Evolutionary conservation across 805 yeast species (phyloP).

Genomic region (Kodamaea jinghongensis): DNA sequence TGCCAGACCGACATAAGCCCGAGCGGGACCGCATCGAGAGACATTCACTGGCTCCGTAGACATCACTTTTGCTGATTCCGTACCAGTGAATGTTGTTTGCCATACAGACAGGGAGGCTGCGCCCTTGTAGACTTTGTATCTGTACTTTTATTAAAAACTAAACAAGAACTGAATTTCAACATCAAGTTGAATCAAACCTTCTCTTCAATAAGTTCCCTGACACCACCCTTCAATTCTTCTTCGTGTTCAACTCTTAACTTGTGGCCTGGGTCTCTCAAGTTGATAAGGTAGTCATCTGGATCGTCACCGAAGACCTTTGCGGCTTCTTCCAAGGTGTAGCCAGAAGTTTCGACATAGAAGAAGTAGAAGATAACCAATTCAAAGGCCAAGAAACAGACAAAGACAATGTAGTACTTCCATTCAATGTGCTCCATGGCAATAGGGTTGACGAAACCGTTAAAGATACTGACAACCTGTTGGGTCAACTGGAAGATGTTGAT

Average conservation of each 20-base stretch:
- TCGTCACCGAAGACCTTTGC: slow-evolving; percentile 41
- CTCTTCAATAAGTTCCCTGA: too few relatives aligned
- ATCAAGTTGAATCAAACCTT: too few relatives aligned
- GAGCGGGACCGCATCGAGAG: too few relatives aligned
- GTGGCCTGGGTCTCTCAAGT: slow-evolving; percentile 4
- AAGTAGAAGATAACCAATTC: slow-evolving; percentile 29
- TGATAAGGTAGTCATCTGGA: slow-evolving; percentile 11
- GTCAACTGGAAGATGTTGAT: slow-evolving; percentile 26
- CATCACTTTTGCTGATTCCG: too few relatives aligned
- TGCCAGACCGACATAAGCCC: too few relatives aligned
- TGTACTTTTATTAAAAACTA: too few relatives aligned
- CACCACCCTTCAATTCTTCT: neutral
- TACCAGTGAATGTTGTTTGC: too few relatives aligned
- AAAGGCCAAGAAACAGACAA: slow-evolving; percentile 28
- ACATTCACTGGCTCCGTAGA: too few relatives aligned
- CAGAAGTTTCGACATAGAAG: slow-evolving; percentile 42
- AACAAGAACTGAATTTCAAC: too few relatives aligned
- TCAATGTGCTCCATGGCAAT: slow-evolving; percentile 40
- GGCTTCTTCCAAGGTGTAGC: slow-evolving; percentile 43
- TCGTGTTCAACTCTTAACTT: slow-evolving; percentile 1
- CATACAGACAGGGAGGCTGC: too few relatives aligned
- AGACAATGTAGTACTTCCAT: slow-evolving; percentile 46
- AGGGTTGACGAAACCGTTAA: slow-evolving; percentile 24
- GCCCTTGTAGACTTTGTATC: too few relatives aligned
- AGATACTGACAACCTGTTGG: slow-evolving; percentile 19